Percentiles rank a stretch among this genome's conserved stretches.
Evolutionary conservation across 1,139 yeast genomes (phyloP).

Genomic region (Candida smagusa): DNA sequence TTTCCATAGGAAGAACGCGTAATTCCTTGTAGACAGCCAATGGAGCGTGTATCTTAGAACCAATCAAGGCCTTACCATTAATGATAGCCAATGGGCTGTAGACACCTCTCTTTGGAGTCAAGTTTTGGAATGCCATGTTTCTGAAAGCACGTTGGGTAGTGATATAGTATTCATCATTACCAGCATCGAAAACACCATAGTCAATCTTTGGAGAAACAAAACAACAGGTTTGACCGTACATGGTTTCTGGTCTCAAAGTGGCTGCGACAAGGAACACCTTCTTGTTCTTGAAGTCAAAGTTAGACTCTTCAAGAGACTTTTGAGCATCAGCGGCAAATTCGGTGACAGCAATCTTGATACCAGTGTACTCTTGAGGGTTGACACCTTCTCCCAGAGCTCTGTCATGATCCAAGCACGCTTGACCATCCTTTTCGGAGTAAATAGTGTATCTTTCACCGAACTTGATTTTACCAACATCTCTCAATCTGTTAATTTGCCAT

Average conservation of each 20-base stretch:
- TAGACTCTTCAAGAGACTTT: constrained; percentile 44
- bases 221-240: constrained; percentile 98
- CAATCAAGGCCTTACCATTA: constrained; percentile 73
- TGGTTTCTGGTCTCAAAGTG: constrained; percentile 96
- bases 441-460: constrained; percentile 98
- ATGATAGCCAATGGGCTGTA: constrained; percentile 60
- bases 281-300: constrained; percentile 48
- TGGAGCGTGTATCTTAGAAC: constrained; percentile 87
- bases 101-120: constrained; percentile 85
- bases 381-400: constrained; percentile 97
- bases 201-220: constrained; percentile 93
- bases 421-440: constrained; percentile 96
- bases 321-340: constrained; percentile 61
- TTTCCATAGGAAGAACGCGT: constrained; percentile 95
- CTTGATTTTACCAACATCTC: constrained; percentile 85
- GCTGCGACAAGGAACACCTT: constrained; percentile 89
- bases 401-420: constrained; percentile 99
- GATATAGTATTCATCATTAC: constrained; percentile 70
- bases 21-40: constrained; percentile 67
- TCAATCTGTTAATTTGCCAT: constrained; percentile 94
- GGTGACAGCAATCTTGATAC: constrained; percentile 74
- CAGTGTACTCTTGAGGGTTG: constrained; percentile 93
- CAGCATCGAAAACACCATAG: constrained; percentile 90
- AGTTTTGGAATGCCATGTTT: constrained; percentile 93
- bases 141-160: constrained; percentile 97